Percentiles rank a stretch among this genome's conserved stretches.
phyloP scores from a whole-genome alignment of 1,284 basidiomycete species.

The Naganishia sp. region DNA sequence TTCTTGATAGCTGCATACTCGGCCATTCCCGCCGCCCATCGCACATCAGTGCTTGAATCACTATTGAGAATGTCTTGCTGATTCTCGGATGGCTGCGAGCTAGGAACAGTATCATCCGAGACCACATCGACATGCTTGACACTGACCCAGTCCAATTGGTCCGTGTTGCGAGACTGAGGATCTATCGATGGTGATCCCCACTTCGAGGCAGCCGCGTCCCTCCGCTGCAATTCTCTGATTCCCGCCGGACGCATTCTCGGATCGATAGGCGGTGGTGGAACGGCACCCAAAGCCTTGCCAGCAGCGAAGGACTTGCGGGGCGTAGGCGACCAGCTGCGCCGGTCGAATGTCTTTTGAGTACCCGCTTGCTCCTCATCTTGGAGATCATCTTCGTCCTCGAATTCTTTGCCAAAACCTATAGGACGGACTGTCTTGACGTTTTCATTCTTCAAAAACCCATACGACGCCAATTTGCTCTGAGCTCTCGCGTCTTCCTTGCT shows the following conservation, averaged over 20 bases:
- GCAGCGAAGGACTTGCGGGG: slow-evolving; percentile 4
- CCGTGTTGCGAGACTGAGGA: no score
- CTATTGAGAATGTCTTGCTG: slow-evolving; percentile 4
- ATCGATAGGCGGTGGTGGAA: slow-evolving; percentile 23
- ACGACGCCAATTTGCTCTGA: slow-evolving; percentile 12
- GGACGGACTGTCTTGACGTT: slow-evolving; percentile 8
- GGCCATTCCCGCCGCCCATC: background rate
- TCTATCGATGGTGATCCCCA: no score
- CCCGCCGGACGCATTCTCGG: slow-evolving; percentile 21
- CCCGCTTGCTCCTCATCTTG: background rate
- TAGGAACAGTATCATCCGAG: slow-evolving; percentile 5
- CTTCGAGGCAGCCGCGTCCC: background rate
- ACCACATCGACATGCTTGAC: background rate
- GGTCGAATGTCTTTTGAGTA: background rate
- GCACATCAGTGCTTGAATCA: slow-evolving; percentile 12
- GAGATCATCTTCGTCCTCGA: slow-evolving; percentile 20
- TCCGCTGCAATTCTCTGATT: slow-evolving; percentile 10
- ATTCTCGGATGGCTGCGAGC: slow-evolving; percentile 23
- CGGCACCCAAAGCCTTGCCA: background rate
- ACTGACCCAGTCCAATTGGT: background rate
- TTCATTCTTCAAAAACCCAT: slow-evolving; percentile 21
- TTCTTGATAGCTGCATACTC: background rate
- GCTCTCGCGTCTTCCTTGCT: slow-evolving; percentile 12
- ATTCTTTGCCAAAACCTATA: slow-evolving; percentile 1
- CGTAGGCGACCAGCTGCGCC: slow-evolving; percentile 6